phyloP scores from a whole-genome alignment of 495 filamentous ascomycete species.

The Penicillium malachiteum region DNA sequence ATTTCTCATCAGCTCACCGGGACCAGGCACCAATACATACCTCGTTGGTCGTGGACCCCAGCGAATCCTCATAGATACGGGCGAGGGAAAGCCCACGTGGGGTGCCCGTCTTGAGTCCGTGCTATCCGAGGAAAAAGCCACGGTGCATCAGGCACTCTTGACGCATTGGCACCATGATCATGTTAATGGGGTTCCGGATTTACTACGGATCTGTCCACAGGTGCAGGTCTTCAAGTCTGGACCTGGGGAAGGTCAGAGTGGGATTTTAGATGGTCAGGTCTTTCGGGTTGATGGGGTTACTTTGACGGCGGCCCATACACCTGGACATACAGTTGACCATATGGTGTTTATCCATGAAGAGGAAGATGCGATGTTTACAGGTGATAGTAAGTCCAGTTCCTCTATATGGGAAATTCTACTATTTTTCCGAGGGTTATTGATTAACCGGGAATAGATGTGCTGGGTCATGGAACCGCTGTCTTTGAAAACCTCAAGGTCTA shows the following conservation, averaged over 20 bases:
- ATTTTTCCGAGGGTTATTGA: not conserved
- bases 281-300: slow-evolving; percentile 77
- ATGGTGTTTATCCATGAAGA: slow-evolving; percentile 69
- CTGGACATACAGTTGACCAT: slow-evolving; percentile 87
- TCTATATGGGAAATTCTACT: not conserved
- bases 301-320: slow-evolving; percentile 70
- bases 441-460: slow-evolving; percentile 53
- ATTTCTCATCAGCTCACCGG: not conserved
- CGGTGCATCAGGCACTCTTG: slow-evolving; percentile 63
- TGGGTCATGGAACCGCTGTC: slow-evolving; percentile 90
- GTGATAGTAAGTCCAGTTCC: slow-evolving; percentile 60
- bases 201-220: slow-evolving; percentile 59
- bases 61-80: slow-evolving; percentile 79
- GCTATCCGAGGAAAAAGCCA: slow-evolving; percentile 63
- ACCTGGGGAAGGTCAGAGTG: slow-evolving; percentile 34
- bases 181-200: slow-evolving; percentile 66
- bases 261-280: slow-evolving; percentile 67
- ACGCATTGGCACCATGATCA: slow-evolving; percentile 95
- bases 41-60: slow-evolving; percentile 67
- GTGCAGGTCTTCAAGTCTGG: slow-evolving; percentile 53
- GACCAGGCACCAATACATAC: slow-evolving; percentile 78
- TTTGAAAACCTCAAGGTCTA: slow-evolving; percentile 82
- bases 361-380: slow-evolving; percentile 87
- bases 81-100: slow-evolving; percentile 66
- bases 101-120: slow-evolving; percentile 54